phyloP scores from a whole-genome alignment of 306 rosid species.

The Acacia crassicarpa region DNA sequence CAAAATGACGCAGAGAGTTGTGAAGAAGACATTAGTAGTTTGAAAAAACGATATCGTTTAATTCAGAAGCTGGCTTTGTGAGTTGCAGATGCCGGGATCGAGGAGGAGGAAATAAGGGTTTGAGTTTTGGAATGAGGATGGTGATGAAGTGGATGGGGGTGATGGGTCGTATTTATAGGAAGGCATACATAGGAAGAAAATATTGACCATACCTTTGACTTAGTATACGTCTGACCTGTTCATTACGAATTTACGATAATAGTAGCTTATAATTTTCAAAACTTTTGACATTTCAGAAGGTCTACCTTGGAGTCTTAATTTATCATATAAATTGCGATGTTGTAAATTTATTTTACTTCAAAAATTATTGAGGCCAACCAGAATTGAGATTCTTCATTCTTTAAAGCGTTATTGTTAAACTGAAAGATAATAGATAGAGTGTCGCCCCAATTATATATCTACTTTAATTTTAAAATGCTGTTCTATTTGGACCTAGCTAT shows the following conservation, averaged over 20 bases:
- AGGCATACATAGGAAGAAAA: not conserved
- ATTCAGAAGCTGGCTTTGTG: not conserved
- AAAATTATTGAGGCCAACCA: not conserved
- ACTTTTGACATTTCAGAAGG: not conserved
- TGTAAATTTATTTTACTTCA: not conserved
- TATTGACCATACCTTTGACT: not conserved
- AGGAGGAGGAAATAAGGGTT: not conserved
- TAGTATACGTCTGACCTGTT: not conserved
- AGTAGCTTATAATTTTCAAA: not conserved
- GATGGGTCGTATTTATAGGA: not conserved
- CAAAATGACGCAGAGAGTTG: conserved; percentile 32
- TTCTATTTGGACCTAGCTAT: too few relatives aligned
- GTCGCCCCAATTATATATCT: not conserved
- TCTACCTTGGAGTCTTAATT: not conserved
- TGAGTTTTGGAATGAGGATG: not conserved
- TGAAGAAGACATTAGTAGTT: conserved; percentile 1
- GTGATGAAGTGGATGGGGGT: not conserved
- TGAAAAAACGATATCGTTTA: not conserved
- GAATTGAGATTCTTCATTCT: too few relatives aligned
- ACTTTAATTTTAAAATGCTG: too few relatives aligned
- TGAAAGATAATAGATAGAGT: not conserved
- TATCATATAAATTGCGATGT: not conserved
- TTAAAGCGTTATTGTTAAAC: not conserved
- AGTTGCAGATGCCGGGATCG: not conserved
- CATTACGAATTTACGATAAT: not conserved